Percentiles rank a stretch among this genome's conserved stretches.
phyloP scores from a whole-genome alignment of 768 basidiomycete genomes.

The Leccinum truebloodii region DNA sequence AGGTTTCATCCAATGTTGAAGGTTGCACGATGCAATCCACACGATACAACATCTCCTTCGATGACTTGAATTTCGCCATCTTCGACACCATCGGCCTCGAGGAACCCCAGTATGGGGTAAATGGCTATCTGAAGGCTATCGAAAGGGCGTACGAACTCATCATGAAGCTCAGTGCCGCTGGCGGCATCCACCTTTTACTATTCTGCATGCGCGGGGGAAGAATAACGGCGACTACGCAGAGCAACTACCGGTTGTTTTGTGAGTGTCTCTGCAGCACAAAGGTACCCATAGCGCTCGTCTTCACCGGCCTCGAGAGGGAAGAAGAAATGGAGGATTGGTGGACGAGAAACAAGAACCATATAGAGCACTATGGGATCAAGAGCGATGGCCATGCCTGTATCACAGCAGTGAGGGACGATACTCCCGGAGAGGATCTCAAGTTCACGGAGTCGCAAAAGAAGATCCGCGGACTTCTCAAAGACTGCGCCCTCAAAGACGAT shows the following conservation, averaged over 20 bases:
- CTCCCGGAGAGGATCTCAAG: constrained; percentile 21
- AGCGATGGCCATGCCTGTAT: constrained; percentile 36
- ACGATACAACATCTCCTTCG: constrained; percentile 29
- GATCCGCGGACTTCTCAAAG: constrained; percentile 22
- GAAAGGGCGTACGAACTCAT: constrained; percentile 37
- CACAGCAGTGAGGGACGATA: constrained; percentile 29
- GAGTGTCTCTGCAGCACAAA: constrained; percentile 39
- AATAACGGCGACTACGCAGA: constrained; percentile 36
- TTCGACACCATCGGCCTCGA: constrained; percentile 40
- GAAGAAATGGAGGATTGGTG: constrained; percentile 37
- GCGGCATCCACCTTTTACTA: constrained; percentile 44
- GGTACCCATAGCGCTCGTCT: constrained; percentile 42
- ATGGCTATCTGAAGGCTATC: constrained; percentile 29
- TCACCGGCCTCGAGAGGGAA: constrained; percentile 43
- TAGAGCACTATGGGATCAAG: constrained; percentile 25
- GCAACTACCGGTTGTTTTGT: constrained; percentile 42
- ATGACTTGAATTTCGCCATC: constrained; percentile 20
- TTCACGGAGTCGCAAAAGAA: constrained; percentile 23
- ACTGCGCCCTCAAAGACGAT: constrained; percentile 13
- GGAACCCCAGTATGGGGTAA: constrained; percentile 31
- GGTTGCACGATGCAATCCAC: constrained; percentile 39
- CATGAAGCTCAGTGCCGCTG: constrained; percentile 23
- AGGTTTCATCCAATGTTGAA: constrained; percentile 28
- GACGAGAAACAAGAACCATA: constrained; percentile 27
- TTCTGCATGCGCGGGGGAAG: constrained; percentile 43